Base-by-base conservation (phyloP, 768 basidiomycete genomes). In the Boletus coccyginus region DNA sequence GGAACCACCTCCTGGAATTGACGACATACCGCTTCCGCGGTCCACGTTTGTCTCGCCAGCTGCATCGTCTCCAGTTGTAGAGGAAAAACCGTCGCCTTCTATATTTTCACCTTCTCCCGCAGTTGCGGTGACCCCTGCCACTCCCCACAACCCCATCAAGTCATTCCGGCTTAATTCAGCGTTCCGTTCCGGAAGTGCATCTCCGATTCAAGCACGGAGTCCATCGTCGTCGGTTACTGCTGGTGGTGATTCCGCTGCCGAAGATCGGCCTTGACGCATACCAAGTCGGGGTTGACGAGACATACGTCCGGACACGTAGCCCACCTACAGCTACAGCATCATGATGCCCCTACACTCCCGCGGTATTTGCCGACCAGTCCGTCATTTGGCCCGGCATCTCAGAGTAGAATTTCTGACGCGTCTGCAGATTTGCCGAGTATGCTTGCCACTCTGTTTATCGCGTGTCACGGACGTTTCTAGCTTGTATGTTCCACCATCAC, bases 371-470 rank as follows among this genome's bases (percentile, higher is more conserved):
- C 93, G 2, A 89, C 92, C 32, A 91, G 88, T 66, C 94, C 94
- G 0, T 91, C 88, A 0, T 96, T 94, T 78, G 92, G 90, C 61
- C 92, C 92, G 21, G 86, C 91, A n/a, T 93, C 92, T n/a, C 94
- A 93, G 12, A 80, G 31, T 62, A 90, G 21, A 21, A 21, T 21
- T 21, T 21, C 21, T 21, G 33, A 66, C 29, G 48, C 42, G 10
- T 40, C 33, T 29, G 31, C 62, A 21, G 90, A 92, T 72, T 92
- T 90, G 46, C 90, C 90, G 32, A 92, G 90, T 83, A 84, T 75
- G 89, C 78, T 52, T 56, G 0, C 43, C 41, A 36, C 38, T 53
- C 47, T 36, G 36, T 46, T 51, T 50, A 43, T 43, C 40, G 46
- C 29, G n/a, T 47, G 44, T 56, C 64, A 61, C 74, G 78, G 58